Evolutionary conservation across 257 asterid genomes (phyloP).

Genomic region (Ocimum tenuiflorum): DNA sequence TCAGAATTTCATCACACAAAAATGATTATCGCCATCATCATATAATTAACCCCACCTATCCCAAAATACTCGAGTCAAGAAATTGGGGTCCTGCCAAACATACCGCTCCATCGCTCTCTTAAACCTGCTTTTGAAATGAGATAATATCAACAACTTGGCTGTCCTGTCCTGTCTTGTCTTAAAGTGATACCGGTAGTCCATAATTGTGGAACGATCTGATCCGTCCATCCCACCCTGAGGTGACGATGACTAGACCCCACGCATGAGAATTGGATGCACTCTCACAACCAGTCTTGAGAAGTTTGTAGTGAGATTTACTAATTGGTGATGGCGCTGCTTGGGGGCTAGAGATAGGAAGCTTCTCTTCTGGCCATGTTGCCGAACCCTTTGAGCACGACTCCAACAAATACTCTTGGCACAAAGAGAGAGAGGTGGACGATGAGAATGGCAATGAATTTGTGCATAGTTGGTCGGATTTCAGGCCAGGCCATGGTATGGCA

Average conservation of each 20-base stretch:
- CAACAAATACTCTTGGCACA: constrained; percentile 41
- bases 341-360: constrained; percentile 51
- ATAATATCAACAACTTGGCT: neutral
- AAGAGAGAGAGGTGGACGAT: constrained; percentile 38
- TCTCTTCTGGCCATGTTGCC: constrained; percentile 98
- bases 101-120: constrained; percentile 11
- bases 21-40: neutral
- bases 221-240: constrained; percentile 83
- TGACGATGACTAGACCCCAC: constrained; percentile 84
- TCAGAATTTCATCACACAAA: too few species aligned
- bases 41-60: constrained; percentile 1
- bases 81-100: constrained; percentile 13
- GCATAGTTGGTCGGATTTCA: constrained; percentile 11
- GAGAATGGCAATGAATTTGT: constrained; percentile 40
- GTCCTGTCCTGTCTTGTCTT: constrained; percentile 18
- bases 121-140: constrained; percentile 11
- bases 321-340: constrained; percentile 23
- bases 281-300: constrained; percentile 54
- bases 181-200: constrained; percentile 66
- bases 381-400: constrained; percentile 58
- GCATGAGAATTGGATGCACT: constrained; percentile 57
- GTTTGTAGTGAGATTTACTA: constrained; percentile 58
- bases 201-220: constrained; percentile 81
- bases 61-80: constrained; percentile 12
- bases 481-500: constrained; percentile 77